Base-by-base conservation (phyloP, 1,284 basidiomycete genomes). In the Pseudozyma tsukubaensis region DNA sequence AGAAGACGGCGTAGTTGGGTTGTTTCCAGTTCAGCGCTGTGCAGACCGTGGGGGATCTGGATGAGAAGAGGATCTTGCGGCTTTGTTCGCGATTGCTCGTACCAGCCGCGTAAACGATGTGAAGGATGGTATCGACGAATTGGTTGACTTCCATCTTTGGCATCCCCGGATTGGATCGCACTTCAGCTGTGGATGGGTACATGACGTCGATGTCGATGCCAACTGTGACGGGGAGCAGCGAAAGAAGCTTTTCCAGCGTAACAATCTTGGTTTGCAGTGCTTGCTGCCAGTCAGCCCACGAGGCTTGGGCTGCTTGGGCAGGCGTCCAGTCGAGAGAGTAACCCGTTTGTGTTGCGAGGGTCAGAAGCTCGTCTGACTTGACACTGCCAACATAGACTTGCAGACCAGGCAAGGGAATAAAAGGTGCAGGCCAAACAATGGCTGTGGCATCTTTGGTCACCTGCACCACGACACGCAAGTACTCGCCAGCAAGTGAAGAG, bases 21-120 rank as follows among this genome's bases (percentile, higher is more conserved):
- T 99, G 97, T 86, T 99, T 99, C 95, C 97, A 98, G 85, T 99
- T 98, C 59, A 99, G 85, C 16, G 92, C 91, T 3, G 92, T 90
- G 61, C 83, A 84, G 4, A 81, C 83, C 21, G 80, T 82, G 7
- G 83, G 82, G 29, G 73, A 77, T 6, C 76, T 42, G 16, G 79
- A 82, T 9, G 77, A 76, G 44, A 84, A 84, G 35, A 84, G 58
- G 16, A 84, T 76, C 60, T 80, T 81, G 29, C 83, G 72, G 47
- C 76, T 77, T 55, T 80, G 77, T 32, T 72, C 63, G 19, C 69
- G 63, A 21, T 79, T 63, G 35, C 51, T 63, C 40, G 79, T 78
- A 0, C 80, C 82, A 6, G 80, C 81, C 1, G 76, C 78, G 55
- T 84, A 84, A 11, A 84, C 83, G 0, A 76, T 76, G 54, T 83